Percentiles rank a stretch among this genome's conserved stretches.
Conservation (phyloP, 345 rosid species). For the Acer negundo region DNA sequence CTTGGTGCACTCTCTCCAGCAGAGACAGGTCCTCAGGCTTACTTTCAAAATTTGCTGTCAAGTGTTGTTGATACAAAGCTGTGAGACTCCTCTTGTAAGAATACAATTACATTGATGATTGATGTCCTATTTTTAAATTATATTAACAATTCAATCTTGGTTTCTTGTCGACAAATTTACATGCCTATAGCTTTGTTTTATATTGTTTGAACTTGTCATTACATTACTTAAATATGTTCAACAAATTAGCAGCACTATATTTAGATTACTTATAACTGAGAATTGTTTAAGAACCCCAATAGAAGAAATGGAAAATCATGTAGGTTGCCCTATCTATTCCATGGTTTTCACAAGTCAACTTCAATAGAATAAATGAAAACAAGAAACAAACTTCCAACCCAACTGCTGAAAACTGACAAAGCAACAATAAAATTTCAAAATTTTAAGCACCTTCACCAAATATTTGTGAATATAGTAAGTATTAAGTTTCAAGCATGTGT, state of each 20-base stretch:
- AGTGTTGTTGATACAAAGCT: no score
- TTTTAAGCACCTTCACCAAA: background rate
- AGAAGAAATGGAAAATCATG: conserved; percentile 15
- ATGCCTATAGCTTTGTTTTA: background rate
- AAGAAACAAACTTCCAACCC: conserved; percentile 25
- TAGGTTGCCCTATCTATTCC: conserved; percentile 34
- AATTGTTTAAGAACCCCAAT: background rate
- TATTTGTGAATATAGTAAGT: background rate
- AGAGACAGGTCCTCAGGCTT: no score
- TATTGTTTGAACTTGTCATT: background rate
- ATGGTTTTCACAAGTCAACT: conserved; percentile 33
- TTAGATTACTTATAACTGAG: background rate
- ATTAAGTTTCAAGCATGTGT: background rate
- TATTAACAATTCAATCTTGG: background rate
- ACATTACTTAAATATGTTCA: background rate
- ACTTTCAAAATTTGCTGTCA: no score
- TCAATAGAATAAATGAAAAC: conserved; percentile 23
- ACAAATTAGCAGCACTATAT: background rate
- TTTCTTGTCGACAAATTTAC: background rate
- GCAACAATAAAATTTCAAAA: conserved; percentile 23
- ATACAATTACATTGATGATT: background rate
- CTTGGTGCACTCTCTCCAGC: no score
- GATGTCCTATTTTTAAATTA: background rate
- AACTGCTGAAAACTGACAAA: conserved; percentile 45
- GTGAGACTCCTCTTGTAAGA: no score